A percentile compares a stretch with the other conserved stretches of the same genome.
phyloP scores from a whole-genome alignment of 495 filamentous ascomycete genomes.

The Podospora australis region DNA sequence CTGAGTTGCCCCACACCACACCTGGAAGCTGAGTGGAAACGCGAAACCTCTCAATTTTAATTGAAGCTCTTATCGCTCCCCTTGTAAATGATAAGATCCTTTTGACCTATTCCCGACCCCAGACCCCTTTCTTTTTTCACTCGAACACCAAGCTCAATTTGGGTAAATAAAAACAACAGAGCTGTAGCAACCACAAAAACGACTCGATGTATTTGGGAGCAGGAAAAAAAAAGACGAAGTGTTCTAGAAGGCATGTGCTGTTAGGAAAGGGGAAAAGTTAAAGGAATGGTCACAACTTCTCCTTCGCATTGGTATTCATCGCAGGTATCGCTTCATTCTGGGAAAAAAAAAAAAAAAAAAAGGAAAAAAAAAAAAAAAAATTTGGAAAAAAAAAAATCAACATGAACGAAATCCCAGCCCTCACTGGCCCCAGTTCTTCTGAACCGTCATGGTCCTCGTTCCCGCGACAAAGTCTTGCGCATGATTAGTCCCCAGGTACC shows the following conservation, averaged over 20 bases:
- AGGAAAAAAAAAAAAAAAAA: constrained; percentile 1
- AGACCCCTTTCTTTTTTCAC: neutral
- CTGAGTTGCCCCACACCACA: constrained; percentile 9
- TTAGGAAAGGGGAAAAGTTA: no score
- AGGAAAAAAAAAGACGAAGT: no score
- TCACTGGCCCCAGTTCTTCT: constrained; percentile 9
- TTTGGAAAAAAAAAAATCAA: no score
- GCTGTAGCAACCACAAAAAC: constrained; percentile 4
- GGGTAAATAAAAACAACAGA: constrained; percentile 16
- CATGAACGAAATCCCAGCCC: neutral
- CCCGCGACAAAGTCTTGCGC: constrained; percentile 15
- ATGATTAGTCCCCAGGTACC: constrained; percentile 24
- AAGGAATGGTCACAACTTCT: no score
- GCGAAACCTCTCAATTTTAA: constrained; percentile 2
- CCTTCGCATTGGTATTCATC: no score
- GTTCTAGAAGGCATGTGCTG: no score
- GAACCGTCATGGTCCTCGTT: constrained; percentile 10
- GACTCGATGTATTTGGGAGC: no score
- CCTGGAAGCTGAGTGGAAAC: constrained; percentile 1
- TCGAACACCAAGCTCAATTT: no score
- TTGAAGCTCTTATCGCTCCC: constrained; percentile 2
- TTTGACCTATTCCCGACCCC: neutral
- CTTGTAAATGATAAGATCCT: neutral
- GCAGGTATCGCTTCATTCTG: neutral
- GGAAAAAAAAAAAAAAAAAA: neutral